A percentile compares a stretch with the other conserved stretches of the same genome.
phyloP scores from a whole-genome alignment of 352 stramenopile species.

The Paralagenidium karlingii region DNA sequence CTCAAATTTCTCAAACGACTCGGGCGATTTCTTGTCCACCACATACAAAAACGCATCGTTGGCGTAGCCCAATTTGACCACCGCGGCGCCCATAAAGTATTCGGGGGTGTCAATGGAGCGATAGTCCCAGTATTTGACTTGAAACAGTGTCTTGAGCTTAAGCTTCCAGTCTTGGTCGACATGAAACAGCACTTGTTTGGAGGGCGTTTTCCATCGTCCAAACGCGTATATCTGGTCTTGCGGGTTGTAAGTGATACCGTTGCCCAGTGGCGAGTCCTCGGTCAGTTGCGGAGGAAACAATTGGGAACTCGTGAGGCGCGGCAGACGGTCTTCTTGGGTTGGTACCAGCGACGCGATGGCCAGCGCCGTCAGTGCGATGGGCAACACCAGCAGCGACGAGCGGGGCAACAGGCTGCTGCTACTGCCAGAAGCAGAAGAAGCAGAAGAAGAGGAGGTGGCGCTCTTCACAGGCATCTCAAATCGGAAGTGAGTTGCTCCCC shows the following conservation, averaged over 20 bases:
- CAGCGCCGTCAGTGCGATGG: slow-evolving; percentile 9
- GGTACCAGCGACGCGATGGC: slow-evolving; percentile 13
- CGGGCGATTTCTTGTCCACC: slow-evolving; percentile 17
- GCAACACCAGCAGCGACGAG: too few relatives aligned
- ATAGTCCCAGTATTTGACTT: slow-evolving; percentile 34
- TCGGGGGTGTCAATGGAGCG: slow-evolving; percentile 16
- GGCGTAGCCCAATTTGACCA: slow-evolving; percentile 30
- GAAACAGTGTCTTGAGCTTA: slow-evolving; percentile 5
- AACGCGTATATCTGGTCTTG: slow-evolving; percentile 12
- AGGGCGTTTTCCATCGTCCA: slow-evolving; percentile 13
- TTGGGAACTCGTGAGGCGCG: slow-evolving; percentile 6
- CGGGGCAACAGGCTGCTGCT: too few relatives aligned
- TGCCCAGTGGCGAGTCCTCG: slow-evolving; percentile 4
- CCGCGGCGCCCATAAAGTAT: slow-evolving; percentile 22
- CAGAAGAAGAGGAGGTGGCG: too few relatives aligned
- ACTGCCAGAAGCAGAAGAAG: too few relatives aligned
- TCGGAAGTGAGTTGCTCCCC: too few relatives aligned
- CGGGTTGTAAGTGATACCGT: slow-evolving; percentile 6
- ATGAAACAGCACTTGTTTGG: slow-evolving; percentile 15
- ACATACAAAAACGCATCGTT: slow-evolving; percentile 29
- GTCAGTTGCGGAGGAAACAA: slow-evolving; percentile 14
- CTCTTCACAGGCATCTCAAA: too few relatives aligned
- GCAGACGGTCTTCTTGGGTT: slow-evolving; percentile 10
- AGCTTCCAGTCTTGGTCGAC: slow-evolving; percentile 8
- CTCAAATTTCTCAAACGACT: slow-evolving; percentile 23